A percentile compares a stretch with the other conserved stretches of the same genome.
phyloP scores from a whole-genome alignment of 2,329 filamentous ascomycete species.

The Epichloe sibirici region DNA sequence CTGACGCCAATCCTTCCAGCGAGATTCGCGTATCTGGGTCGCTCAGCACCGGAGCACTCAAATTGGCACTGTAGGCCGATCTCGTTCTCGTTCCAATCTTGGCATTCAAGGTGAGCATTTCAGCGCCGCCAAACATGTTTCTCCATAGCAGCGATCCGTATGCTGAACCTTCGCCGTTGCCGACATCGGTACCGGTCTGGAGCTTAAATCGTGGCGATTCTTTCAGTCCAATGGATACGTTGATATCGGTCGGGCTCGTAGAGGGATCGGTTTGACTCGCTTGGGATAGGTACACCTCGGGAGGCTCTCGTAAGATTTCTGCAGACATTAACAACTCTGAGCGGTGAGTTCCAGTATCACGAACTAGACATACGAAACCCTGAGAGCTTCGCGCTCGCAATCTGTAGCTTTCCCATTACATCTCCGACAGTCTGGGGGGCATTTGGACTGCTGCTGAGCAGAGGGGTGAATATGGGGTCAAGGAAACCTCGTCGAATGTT shows the following conservation, averaged over 20 bases:
- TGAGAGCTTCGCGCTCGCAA: conserved; percentile 60
- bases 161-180: conserved; percentile 86
- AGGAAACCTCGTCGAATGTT: conserved; percentile 80
- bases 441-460: conserved; percentile 57
- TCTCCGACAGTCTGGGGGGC: conserved; percentile 67
- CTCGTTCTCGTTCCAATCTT: conserved; percentile 81
- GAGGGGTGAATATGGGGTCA: conserved; percentile 64
- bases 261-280: conserved; percentile 56
- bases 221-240: conserved; percentile 69
- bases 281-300: conserved; percentile 71
- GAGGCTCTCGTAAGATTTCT: conserved; percentile 81
- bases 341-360: neutral
- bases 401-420: conserved; percentile 60
- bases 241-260: conserved; percentile 63
- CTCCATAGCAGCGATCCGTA: conserved; percentile 79
- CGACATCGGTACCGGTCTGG: conserved; percentile 89
- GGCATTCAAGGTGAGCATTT: conserved; percentile 77
- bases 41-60: conserved; percentile 71
- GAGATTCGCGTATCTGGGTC: conserved; percentile 73
- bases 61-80: conserved; percentile 78
- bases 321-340: conserved; percentile 15
- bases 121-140: conserved; percentile 89
- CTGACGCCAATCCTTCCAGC: conserved; percentile 68
- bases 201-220: conserved; percentile 77
- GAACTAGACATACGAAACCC: conserved; percentile 53